Evolutionary conservation across 495 filamentous ascomycete genomes (phyloP).

Genomic region (Cryomyces antarcticus): DNA sequence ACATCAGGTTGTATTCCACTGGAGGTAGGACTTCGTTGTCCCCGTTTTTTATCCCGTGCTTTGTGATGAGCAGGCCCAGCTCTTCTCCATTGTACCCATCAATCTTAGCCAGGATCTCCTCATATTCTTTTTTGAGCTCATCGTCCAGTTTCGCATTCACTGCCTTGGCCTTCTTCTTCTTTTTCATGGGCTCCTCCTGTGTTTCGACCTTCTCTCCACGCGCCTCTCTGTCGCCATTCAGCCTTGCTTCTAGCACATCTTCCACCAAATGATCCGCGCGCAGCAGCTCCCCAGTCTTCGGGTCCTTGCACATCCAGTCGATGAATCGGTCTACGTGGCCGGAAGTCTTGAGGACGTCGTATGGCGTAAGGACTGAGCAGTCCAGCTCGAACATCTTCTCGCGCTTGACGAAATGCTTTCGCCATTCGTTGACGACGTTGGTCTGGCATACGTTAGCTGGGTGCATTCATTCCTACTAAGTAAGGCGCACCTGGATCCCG

Average conservation of each 20-base stretch:
- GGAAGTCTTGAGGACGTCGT: conserved; percentile 83
- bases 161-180: conserved; percentile 32
- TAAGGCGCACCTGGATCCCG: too few species aligned
- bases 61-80: conserved; percentile 43
- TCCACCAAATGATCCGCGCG: conserved; percentile 91
- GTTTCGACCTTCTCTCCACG: conserved; percentile 38
- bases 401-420: conserved; percentile 38
- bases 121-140: conserved; percentile 41
- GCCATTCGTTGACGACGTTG: conserved; percentile 77
- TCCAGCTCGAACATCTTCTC: conserved; percentile 28
- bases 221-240: conserved; percentile 39
- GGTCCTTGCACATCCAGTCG: conserved; percentile 99
- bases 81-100: conserved; percentile 18
- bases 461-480: too few species aligned
- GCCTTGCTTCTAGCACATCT: conserved; percentile 64
- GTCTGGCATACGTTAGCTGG: conserved; percentile 25
- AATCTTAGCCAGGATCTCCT: conserved; percentile 41
- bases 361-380: conserved; percentile 33
- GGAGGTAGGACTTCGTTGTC: conserved; percentile 32
- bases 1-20: conserved; percentile 57
- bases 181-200: conserved; percentile 27
- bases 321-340: conserved; percentile 97
- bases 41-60: conserved; percentile 45
- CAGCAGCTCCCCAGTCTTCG: conserved; percentile 90
- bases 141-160: conserved; percentile 44